Conservation (phyloP, 164 flowering plant species). For the Kalanchoe fedtschenkoi region DNA sequence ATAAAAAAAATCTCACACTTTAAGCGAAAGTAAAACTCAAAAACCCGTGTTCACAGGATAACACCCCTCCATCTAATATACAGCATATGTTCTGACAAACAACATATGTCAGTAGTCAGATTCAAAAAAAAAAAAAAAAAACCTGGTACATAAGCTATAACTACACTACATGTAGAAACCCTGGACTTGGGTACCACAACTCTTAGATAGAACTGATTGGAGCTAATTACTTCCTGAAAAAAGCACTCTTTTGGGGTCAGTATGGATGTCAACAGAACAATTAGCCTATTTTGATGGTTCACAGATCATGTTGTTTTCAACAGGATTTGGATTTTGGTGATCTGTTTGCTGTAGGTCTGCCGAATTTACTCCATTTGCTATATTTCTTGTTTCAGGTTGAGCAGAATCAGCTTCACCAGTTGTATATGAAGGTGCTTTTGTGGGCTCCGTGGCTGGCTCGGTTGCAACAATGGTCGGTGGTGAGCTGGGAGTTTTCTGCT, state of each 20-base stretch:
- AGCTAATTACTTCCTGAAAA: too few species aligned
- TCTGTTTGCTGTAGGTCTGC: not conserved
- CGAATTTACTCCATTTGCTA: not conserved
- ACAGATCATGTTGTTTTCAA: not conserved
- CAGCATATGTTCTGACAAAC: too few species aligned
- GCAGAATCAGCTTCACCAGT: not conserved
- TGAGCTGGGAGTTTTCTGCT: constrained; percentile 13
- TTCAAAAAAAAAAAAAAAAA: too few species aligned
- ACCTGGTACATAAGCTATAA: too few species aligned
- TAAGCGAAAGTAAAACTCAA: too few species aligned
- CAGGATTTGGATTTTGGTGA: not conserved
- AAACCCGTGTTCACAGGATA: too few species aligned
- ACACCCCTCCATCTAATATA: too few species aligned
- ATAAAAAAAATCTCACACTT: too few species aligned
- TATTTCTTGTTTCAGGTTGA: not conserved
- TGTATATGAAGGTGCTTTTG: not conserved
- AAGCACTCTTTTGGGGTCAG: not conserved
- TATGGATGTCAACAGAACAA: not conserved
- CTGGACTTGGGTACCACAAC: too few species aligned
- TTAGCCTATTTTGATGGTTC: not conserved
- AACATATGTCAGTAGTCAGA: too few species aligned
- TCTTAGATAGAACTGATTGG: too few species aligned
- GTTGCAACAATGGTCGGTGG: constrained; percentile 10
- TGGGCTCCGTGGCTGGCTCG: not conserved
- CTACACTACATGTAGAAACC: too few species aligned